Conservation (phyloP, 371 early-diverging fungal genomes). For the Mortierella sp. region DNA sequence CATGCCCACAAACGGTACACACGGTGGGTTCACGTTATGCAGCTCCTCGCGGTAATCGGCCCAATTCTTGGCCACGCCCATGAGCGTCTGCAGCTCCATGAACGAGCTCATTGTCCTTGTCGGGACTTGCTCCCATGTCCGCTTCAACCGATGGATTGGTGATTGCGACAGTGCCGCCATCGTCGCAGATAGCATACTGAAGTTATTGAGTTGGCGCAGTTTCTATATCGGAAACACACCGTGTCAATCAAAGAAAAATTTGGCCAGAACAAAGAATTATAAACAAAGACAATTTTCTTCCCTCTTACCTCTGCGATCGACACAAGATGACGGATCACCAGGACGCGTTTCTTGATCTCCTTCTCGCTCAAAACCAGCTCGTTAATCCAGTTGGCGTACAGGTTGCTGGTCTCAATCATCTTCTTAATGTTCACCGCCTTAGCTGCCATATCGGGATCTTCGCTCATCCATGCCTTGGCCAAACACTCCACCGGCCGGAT, state of each 20-base stretch:
- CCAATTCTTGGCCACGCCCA: conserved; percentile 89
- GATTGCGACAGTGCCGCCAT: conserved; percentile 91
- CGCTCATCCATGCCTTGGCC: conserved; percentile 89
- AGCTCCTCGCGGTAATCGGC: conserved; percentile 85
- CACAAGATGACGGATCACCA: conserved; percentile 87
- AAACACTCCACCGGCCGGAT: conserved; percentile 90
- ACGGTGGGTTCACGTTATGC: conserved; percentile 87
- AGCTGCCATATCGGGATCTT: conserved; percentile 67
- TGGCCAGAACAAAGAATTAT: no score
- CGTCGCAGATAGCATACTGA: conserved; percentile 91
- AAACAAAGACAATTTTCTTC: no score
- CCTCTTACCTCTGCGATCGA: conserved; percentile 75
- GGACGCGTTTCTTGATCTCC: conserved; percentile 83
- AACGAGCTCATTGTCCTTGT: conserved; percentile 61
- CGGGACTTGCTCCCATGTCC: conserved; percentile 82
- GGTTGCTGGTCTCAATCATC: conserved; percentile 78
- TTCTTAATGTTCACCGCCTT: conserved; percentile 80
- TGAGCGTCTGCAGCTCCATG: conserved; percentile 72
- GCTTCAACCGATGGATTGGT: conserved; percentile 88
- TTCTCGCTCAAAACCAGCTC: conserved; percentile 83
- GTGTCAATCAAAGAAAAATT: no score
- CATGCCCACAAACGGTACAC: conserved; percentile 87
- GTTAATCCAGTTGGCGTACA: conserved; percentile 91
- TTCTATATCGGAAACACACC: no score
- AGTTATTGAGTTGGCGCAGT: conserved; percentile 88